Conservation (phyloP, 768 basidiomycete species). For the Lentinula raphanica region DNA sequence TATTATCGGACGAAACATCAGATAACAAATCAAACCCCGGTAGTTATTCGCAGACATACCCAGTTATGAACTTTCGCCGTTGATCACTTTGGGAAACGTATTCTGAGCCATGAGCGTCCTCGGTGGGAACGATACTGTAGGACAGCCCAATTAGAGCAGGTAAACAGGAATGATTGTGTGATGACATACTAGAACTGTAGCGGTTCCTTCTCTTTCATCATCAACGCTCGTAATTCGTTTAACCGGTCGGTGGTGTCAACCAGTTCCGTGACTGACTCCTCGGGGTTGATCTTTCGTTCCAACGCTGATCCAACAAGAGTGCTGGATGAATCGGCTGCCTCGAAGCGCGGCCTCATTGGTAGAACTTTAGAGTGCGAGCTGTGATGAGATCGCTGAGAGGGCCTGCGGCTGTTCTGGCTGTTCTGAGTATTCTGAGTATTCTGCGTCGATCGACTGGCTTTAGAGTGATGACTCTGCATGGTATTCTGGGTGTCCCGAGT, state of each 20-base stretch:
- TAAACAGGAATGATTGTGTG: conserved; percentile 1
- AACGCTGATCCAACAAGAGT: conserved; percentile 73
- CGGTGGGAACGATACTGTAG: conserved; percentile 64
- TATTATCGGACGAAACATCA: conserved; percentile 22
- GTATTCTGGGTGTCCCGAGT: conserved; percentile 9
- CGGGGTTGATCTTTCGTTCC: conserved; percentile 65
- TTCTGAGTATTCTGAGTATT: conserved; percentile 10
- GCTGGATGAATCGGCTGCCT: conserved; percentile 59
- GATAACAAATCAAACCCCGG: conserved; percentile 11
- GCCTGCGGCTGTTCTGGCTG: conserved; percentile 12
- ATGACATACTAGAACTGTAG: conserved; percentile 70
- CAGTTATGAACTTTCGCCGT: conserved; percentile 72
- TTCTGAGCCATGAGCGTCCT: conserved; percentile 82
- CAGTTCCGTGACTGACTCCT: conserved; percentile 45
- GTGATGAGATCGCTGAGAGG: background rate
- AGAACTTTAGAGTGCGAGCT: conserved; percentile 10
- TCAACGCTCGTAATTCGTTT: conserved; percentile 56
- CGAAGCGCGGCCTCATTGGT: conserved; percentile 30
- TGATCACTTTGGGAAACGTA: conserved; percentile 75
- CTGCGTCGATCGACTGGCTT: conserved; percentile 11
- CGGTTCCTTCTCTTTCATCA: conserved; percentile 50
- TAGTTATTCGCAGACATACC: conserved; percentile 39
- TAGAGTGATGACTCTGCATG: conserved; percentile 13
- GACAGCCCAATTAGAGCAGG: conserved; percentile 5
- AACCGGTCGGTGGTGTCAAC: conserved; percentile 58